Percentiles rank a stretch among this genome's conserved stretches.
Conservation (phyloP, 176 grass and related monocot species). For the Thalia dealbata region DNA sequence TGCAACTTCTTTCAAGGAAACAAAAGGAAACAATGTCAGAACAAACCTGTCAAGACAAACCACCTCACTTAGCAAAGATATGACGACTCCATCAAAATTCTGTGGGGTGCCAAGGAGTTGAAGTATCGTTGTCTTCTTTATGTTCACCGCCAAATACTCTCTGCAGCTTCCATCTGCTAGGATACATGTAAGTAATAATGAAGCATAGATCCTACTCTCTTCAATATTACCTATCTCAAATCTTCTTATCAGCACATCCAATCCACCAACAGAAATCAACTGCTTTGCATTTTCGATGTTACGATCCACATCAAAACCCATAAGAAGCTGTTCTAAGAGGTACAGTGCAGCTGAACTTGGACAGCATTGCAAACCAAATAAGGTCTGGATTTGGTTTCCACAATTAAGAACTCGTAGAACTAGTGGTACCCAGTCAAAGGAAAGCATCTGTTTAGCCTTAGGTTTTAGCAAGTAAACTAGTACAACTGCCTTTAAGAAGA, state of each 20-base stretch:
- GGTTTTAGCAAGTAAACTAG: conserved; percentile 67
- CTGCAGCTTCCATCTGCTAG: conserved; percentile 76
- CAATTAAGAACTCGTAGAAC: conserved; percentile 62
- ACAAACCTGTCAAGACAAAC: conserved; percentile 74
- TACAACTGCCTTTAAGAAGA: conserved; percentile 67
- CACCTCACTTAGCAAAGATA: conserved; percentile 71
- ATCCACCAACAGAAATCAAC: conserved; percentile 69
- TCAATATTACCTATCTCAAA: conserved; percentile 39
- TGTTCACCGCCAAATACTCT: conserved; percentile 54
- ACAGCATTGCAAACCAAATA: conserved; percentile 48
- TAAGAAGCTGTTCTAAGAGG: conserved; percentile 81
- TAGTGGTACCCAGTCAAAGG: conserved; percentile 72
- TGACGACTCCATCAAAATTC: conserved; percentile 44
- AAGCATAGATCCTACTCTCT: conserved; percentile 55
- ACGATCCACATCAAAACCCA: conserved; percentile 76
- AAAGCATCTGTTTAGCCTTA: conserved; percentile 94
- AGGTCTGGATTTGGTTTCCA: conserved; percentile 53
- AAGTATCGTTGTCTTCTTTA: conserved; percentile 71
- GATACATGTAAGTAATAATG: conserved; percentile 59
- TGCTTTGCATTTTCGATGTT: conserved; percentile 88
- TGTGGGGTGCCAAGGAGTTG: conserved; percentile 51
- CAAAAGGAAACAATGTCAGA: not conserved
- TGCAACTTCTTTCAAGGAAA: too few species aligned
- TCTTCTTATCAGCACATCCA: conserved; percentile 61
- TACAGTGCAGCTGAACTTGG: conserved; percentile 75